phyloP scores from a whole-genome alignment of 2,329 filamentous ascomycete genomes.

The Ophiostoma triangulosporum region DNA sequence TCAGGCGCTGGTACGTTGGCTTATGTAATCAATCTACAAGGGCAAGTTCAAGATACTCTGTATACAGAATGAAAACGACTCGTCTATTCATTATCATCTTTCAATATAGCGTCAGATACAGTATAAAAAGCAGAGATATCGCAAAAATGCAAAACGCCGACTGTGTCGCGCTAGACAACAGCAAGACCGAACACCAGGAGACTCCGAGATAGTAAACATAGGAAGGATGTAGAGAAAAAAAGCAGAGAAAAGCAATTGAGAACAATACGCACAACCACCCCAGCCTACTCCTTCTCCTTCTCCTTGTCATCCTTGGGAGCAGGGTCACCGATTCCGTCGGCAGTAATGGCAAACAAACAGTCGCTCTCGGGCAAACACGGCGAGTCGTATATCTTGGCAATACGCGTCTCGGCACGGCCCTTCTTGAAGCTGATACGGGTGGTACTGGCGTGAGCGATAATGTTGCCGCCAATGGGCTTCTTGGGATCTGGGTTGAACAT shows the following conservation, averaged over 20 bases:
- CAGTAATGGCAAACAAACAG: conserved; percentile 90
- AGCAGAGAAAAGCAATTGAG: not conserved
- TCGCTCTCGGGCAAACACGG: conserved; percentile 94
- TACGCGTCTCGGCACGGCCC: conserved; percentile 83
- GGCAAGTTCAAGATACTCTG: too few relatives aligned
- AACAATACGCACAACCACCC: not conserved
- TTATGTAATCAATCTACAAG: not conserved
- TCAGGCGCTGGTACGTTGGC: not conserved
- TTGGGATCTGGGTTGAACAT: conserved; percentile 99
- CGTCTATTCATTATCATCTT: conserved; percentile 7
- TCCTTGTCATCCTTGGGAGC: conserved; percentile 91
- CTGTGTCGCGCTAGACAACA: not conserved
- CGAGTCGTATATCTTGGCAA: conserved; percentile 99
- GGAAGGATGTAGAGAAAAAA: not conserved
- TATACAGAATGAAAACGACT: not conserved
- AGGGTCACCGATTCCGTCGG: conserved; percentile 92
- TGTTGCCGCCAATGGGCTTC: conserved; percentile 97
- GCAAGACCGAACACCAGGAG: conserved; percentile 3
- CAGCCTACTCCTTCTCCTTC: conserved; percentile 12
- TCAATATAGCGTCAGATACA: not conserved
- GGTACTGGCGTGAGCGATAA: conserved; percentile 94
- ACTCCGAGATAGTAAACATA: not conserved
- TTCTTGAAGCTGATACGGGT: conserved; percentile 93
- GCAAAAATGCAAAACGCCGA: conserved; percentile 2
- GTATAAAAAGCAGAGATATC: not conserved